A percentile compares a stretch with the other conserved stretches of the same genome.
These are phyloP conservation scores for Trypanosoma conorhini DNA, from an alignment of 208 protist genomes.

Conservation along the genomic window DNA sequence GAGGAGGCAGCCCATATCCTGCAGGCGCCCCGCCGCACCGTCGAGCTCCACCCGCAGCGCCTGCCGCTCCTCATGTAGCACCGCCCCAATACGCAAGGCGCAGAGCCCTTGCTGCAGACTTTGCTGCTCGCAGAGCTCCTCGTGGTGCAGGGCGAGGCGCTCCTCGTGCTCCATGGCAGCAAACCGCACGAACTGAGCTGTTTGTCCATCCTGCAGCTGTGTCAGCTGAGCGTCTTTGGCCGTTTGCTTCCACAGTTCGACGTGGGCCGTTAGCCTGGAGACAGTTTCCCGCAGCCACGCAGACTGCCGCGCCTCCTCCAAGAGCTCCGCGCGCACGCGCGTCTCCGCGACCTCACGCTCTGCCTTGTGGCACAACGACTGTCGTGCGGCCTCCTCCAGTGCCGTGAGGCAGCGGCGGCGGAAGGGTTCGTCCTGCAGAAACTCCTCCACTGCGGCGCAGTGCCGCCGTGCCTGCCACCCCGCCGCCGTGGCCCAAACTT, in stretches of 20 bases:
- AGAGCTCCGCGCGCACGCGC: constrained; percentile 4
- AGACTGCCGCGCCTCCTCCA: neutral
- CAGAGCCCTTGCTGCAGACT: neutral
- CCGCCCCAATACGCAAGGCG: constrained; percentile 9
- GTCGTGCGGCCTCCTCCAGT: neutral
- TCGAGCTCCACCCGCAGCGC: constrained; percentile 4
- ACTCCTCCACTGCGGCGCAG: neutral
- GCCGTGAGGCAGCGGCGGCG: neutral
- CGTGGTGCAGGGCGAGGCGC: constrained; percentile 26
- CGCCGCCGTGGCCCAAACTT: neutral
- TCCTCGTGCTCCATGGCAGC: constrained; percentile 1
- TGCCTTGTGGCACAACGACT: neutral
- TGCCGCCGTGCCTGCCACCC: neutral
- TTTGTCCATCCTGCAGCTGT: neutral
- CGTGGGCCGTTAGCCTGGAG: neutral
- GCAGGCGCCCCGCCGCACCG: constrained; percentile 4
- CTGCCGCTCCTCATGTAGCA: neutral
- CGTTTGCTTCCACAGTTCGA: neutral
- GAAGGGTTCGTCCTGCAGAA: neutral
- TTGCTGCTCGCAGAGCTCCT: constrained; percentile 24
- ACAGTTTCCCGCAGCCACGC: constrained; percentile 1
- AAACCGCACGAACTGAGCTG: neutral
- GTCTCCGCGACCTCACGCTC: neutral
- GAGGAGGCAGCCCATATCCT: constrained; percentile 28
- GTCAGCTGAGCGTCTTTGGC: neutral